phyloP scores from a whole-genome alignment of 441 rosid species.

The Biscutella laevigata region DNA sequence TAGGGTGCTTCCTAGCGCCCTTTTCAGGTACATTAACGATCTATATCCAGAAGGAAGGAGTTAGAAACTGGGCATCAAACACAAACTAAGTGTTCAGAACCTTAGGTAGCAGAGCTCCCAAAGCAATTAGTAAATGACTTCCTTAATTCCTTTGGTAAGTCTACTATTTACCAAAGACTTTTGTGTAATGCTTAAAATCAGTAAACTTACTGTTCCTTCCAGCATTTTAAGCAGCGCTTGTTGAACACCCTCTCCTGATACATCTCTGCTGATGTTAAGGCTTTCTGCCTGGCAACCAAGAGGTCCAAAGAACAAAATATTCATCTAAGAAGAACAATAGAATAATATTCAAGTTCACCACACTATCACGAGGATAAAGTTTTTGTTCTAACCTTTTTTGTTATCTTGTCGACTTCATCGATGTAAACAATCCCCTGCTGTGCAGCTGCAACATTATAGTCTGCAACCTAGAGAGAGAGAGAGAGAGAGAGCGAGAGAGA shows the following conservation, averaged over 20 bases:
- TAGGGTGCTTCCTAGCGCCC: slow-evolving; percentile 97
- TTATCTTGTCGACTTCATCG: slow-evolving; percentile 97
- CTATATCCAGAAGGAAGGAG: slow-evolving; percentile 32
- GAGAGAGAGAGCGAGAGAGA: no score
- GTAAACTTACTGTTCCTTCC: slow-evolving; percentile 89
- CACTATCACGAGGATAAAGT: neutral
- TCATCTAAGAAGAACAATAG: neutral
- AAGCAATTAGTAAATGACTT: neutral
- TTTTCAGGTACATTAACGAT: slow-evolving; percentile 96
- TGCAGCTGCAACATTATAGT: slow-evolving; percentile 95
- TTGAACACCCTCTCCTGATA: slow-evolving; percentile 97
- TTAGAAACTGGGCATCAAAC: neutral
- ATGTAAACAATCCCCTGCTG: slow-evolving; percentile 98
- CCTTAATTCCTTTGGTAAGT: slow-evolving; percentile 1
- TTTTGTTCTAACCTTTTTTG: slow-evolving; percentile 59
- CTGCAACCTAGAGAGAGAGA: no score
- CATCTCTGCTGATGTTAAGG: slow-evolving; percentile 93
- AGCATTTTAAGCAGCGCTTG: slow-evolving; percentile 95
- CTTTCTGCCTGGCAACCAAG: slow-evolving; percentile 75
- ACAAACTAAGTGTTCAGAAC: neutral
- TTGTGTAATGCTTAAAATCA: slow-evolving; percentile 8
- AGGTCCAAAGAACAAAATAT: slow-evolving; percentile 4
- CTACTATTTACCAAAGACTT: neutral
- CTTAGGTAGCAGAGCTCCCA: neutral
- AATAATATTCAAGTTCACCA: neutral